Conservation (phyloP, 352 stramenopile genomes). For the Phytophthora ramorum region DNA sequence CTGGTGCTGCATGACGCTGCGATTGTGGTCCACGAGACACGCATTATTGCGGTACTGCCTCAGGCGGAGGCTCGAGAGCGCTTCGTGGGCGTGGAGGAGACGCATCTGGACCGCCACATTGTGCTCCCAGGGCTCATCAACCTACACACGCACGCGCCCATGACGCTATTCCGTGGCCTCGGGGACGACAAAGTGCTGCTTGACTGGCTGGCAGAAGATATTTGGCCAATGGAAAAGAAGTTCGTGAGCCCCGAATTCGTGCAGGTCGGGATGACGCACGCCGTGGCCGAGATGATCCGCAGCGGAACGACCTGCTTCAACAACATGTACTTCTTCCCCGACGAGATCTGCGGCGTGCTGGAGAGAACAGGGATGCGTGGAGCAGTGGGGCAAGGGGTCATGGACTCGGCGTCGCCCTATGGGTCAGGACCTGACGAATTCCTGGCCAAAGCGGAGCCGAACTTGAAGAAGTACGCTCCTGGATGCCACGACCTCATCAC, state of each 20-base stretch:
- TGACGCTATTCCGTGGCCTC: conserved; percentile 84
- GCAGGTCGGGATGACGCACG: conserved; percentile 66
- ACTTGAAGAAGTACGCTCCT: conserved; percentile 59
- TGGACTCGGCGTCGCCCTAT: conserved; percentile 75
- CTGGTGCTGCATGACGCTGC: conserved; percentile 71
- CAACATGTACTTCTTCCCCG: conserved; percentile 91
- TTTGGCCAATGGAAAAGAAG: conserved; percentile 79
- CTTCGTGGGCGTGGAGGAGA: conserved; percentile 46
- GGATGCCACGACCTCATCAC: conserved; percentile 50
- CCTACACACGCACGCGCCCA: conserved; percentile 79
- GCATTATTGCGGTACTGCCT: conserved; percentile 76
- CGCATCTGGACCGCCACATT: conserved; percentile 62
- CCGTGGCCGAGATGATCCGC: conserved; percentile 82
- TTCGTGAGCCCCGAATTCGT: conserved; percentile 81
- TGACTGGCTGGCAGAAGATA: conserved; percentile 81
- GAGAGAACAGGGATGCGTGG: conserved; percentile 69
- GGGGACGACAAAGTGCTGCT: conserved; percentile 81
- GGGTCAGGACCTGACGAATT: conserved; percentile 60
- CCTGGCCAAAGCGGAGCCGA: conserved; percentile 61
- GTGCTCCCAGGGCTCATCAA: conserved; percentile 87
- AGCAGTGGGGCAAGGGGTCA: conserved; percentile 60
- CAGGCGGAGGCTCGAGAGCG: conserved; percentile 44
- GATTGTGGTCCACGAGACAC: conserved; percentile 55
- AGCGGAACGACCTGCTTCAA: conserved; percentile 87
- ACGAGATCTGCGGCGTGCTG: conserved; percentile 55